phyloP scores from a whole-genome alignment of 139 green algal species.

The Micractinium conductrix region DNA sequence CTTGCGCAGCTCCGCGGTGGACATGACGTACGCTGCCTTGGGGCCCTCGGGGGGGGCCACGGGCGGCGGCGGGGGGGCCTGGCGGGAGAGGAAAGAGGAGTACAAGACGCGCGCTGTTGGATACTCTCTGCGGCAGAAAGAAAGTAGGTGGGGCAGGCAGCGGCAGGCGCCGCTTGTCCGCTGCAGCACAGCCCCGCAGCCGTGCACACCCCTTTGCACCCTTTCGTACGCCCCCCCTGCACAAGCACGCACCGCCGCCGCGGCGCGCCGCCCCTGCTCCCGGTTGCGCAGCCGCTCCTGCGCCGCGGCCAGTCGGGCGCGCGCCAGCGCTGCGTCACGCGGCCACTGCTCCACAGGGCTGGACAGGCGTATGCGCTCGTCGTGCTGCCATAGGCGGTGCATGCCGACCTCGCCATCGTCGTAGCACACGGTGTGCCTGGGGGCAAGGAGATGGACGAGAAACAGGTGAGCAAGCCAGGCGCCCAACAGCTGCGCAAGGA shows the following conservation, averaged over 20 bases:
- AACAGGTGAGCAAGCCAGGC: too few species aligned
- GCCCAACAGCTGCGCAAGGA: too few species aligned
- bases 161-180: too few species aligned
- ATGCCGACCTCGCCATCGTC: constrained; percentile 77
- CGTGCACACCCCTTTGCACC: too few species aligned
- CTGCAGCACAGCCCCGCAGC: too few species aligned
- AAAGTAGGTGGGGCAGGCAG: too few species aligned
- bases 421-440: constrained; percentile 80
- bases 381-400: constrained; percentile 57
- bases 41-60: not conserved
- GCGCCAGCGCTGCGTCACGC: constrained; percentile 1
- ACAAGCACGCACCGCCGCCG: not conserved
- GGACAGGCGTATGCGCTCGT: constrained; percentile 49
- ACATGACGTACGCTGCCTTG: not conserved
- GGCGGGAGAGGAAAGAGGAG: too few species aligned
- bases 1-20: not conserved
- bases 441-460: not conserved
- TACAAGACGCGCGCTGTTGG: too few species aligned
- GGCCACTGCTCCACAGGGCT: constrained; percentile 33
- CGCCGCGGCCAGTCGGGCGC: not conserved
- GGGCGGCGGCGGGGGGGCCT: not conserved
- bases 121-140: not conserved
- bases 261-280: not conserved
- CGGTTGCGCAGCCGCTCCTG: constrained; percentile 23
- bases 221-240: not conserved